phyloP scores from a whole-genome alignment of 2,329 filamentous ascomycete species.

The Pleochaeta shiraiana region DNA sequence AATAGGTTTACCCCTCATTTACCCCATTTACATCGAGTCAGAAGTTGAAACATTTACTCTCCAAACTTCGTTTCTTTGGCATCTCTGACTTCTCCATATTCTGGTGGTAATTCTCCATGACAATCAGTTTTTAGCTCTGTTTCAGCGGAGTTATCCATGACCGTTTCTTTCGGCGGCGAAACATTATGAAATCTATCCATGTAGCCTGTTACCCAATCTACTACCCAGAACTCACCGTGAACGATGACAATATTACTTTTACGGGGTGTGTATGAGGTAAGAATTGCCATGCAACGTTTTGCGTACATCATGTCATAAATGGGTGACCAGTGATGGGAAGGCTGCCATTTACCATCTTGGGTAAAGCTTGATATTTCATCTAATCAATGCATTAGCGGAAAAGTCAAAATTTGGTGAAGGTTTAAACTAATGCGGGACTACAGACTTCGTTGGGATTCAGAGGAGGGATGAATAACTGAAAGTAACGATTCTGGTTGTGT shows the following conservation, averaged over 20 bases:
- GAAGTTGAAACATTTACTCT: no score
- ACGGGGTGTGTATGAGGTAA: conserved; percentile 32
- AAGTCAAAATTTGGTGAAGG: no score
- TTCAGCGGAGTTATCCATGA: neutral
- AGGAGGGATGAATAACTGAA: no score
- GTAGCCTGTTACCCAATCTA: conserved; percentile 34
- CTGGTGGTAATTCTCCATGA: neutral
- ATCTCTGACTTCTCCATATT: neutral
- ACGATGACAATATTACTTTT: conserved; percentile 35
- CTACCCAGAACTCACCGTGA: conserved; percentile 34
- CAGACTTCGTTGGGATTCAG: no score
- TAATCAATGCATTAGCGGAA: no score
- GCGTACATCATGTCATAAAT: conserved; percentile 37
- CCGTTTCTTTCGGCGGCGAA: neutral
- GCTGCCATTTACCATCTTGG: conserved; percentile 31
- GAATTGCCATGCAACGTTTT: conserved; percentile 35
- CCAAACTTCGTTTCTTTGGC: no score
- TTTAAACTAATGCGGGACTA: no score
- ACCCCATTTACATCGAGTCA: no score
- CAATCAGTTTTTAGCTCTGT: neutral
- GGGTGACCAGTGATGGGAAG: conserved; percentile 30
- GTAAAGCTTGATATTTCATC: conserved; percentile 11
- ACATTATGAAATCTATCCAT: neutral
- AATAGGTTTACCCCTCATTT: no score
- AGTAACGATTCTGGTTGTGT: no score